Base-by-base conservation (phyloP, 176 grass and related monocot species). In the Bromus sterilis region DNA sequence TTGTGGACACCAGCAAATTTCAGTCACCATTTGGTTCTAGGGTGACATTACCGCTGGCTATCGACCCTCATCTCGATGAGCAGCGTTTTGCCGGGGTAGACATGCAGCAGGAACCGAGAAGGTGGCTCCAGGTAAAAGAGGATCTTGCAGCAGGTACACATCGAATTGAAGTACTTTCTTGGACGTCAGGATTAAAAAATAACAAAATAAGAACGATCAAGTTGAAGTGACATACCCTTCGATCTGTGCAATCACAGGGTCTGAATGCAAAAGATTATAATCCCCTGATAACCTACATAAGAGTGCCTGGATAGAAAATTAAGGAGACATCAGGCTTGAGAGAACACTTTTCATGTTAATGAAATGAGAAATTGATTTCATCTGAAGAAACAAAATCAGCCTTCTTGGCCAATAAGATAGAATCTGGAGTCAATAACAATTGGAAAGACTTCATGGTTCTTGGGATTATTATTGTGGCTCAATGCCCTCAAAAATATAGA, bases 251-350 rank as follows among this genome's bases (percentile, higher is more conserved):
- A 94, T 58, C 78, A 78, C 79, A 83, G 95, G 92, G 63, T 94
- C 95, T 81, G 90, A 87, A 93, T 98, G 95, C 77, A 98, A 88
- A 81, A 92, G 95, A 89, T 98, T 98, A 42, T 94, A 98, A 81
- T 98, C 92, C 60, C 95, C 95, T 70, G 86, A 94, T 68, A 98
- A 65, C 76, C 95, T 92, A 71, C 94, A 98, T 8, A 98, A 44
- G 34, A 98, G 84, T 44, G 92, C 95, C 90, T 98, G 80, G 51
- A 83, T 76, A 20, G 31, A 66, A 60, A 71, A 82, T 14, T 26
- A 44, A 80, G 48, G 1, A 33, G n/a, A n/a, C n/a, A 33, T 85
- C 9, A 80, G 46, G 21, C 30, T n/a, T 66, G 39, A 32, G 16
- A 84, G 13, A 56, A 36, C n/a, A 93, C n/a, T 64, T 28, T 16